Evolutionary conservation across 257 asterid species (phyloP), one percentile per base, ranked within the genome.

Genomic region (Solanum stenotomum): DNA sequence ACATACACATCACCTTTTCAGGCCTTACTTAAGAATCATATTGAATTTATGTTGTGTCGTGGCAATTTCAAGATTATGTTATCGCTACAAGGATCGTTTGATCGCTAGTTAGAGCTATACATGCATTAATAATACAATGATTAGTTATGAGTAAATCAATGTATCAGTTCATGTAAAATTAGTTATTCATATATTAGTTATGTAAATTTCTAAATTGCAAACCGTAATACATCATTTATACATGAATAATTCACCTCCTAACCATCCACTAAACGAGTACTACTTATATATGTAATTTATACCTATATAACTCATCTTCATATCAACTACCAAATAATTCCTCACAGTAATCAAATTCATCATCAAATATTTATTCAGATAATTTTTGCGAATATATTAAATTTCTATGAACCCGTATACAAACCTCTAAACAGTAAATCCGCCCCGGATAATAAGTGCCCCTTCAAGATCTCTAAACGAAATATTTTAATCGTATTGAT

Each of bases 251-350:
- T 61, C 14, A 4, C 29, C 3, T 61, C 29, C 3, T 9, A 23
- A 61, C 29, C 70, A 61, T 23, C 15, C 1, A 10, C 0, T 9
- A 10, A 61, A 10, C 2, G 0, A 8, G 6, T 23, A 22, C 25
- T 7, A 61, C 68, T 23, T 8, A 3, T 1, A 4, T 23, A 61
- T 49, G 8, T 4, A 61, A 23, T 9, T 23, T 61, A 23, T 9
- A 61, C 5, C 3, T 61, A 8, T 1, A 61, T 1, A 61, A 61
- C 29, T 61, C 29, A 61, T n/a, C 68, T 23, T 23, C 11, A 9
- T 0, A 61, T 59, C 13, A 56, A 0, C 25, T 61, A 23, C 1
- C 1, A 61, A 23, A 9, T 1, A 0, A 1, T 7, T 18, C 25
- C 10, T 1, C 8, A 18, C 25, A 20, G 5, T 7, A 20, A 61